Base-by-base conservation (phyloP, 2,329 filamentous ascomycete genomes). In the Sclerotiophoma versabilis region DNA sequence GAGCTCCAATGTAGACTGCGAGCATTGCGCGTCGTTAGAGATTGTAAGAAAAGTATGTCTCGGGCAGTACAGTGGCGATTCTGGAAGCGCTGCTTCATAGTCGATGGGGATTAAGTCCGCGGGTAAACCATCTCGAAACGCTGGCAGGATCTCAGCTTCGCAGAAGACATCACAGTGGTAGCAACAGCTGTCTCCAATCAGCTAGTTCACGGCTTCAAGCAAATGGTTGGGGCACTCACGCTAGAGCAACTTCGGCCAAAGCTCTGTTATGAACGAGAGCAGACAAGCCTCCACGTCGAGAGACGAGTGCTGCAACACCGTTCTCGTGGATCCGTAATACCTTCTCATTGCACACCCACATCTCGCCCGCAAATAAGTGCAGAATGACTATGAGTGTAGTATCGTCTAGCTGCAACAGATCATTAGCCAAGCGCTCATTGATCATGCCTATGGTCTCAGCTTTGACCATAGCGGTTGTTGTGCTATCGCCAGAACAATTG, bases 31-130 rank as follows among this genome's bases (percentile, higher is more conserved):
- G 22, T 68, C 67, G 9, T 56, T 53, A 19, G 50, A 11, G 12
- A 71, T 56, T 0, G 63, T 66, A 8, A 43, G 29, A 38, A 73
- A 67, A 1, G 67, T 51, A 17, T 23, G 15, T 15, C 59, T 61
- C 1, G 65, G 68, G 32, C 66, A 68, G 44, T 69, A 75, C 8
- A 75, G 44, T 1, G 73, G 74, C 4, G 73, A 75, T 41, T 75
- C 70, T 12, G 72, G 69, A 14, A 75, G 41, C 1, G 62, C 39
- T 15, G 37, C 25, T 0, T 20, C 49, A 2, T 41, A 22, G 5
- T 60, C 37, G n/a, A 54, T 6, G 3, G 41, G 29, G 5, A 22
- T 26, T 8, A 54, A 30, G 2, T 32, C n/a, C 8, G 37, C 15
- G 1, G 60, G 64, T 6, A 64, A 33, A 46, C 59, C 64, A 8